Percentiles rank a stretch among this genome's conserved stretches.
phyloP scores from a whole-genome alignment of 2,329 filamentous ascomycete genomes.

The Didymella pinodella region DNA sequence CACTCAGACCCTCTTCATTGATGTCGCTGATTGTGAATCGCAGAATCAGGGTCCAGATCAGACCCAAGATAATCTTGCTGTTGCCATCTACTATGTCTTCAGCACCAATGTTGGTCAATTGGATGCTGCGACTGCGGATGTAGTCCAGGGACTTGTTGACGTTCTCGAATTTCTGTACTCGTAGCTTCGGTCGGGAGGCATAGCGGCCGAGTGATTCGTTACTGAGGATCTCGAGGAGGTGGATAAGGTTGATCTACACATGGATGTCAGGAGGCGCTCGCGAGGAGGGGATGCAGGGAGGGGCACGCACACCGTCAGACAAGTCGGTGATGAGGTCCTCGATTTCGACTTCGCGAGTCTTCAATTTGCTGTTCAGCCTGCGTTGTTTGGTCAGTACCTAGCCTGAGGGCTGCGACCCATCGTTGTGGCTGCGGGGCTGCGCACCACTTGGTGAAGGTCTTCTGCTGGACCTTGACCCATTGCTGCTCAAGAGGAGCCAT shows the following conservation, averaged over 20 bases:
- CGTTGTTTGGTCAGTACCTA: slow-evolving; percentile 34
- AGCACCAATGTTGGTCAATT: slow-evolving; percentile 98
- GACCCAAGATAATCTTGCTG: slow-evolving; percentile 92
- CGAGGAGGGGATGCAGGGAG: slow-evolving; percentile 19
- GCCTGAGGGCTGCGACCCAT: slow-evolving; percentile 11
- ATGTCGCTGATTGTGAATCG: slow-evolving; percentile 99
- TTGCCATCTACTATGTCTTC: slow-evolving; percentile 99
- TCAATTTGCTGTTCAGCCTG: slow-evolving; percentile 96
- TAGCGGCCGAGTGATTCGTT: slow-evolving; percentile 95
- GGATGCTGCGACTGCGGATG: slow-evolving; percentile 87
- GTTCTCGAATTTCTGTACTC: slow-evolving; percentile 97
- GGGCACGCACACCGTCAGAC: slow-evolving; percentile 82
- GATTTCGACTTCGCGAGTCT: slow-evolving; percentile 77
- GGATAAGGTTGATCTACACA: slow-evolving; percentile 85
- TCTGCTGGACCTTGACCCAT: slow-evolving; percentile 86
- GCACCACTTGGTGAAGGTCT: slow-evolving; percentile 98
- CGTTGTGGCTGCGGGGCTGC: slow-evolving; percentile 33
- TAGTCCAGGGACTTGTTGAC: slow-evolving; percentile 95
- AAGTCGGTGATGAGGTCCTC: slow-evolving; percentile 88
- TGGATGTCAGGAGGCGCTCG: slow-evolving; percentile 10
- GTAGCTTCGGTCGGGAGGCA: slow-evolving; percentile 93
- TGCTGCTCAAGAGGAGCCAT: slow-evolving; percentile 65
- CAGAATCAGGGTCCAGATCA: slow-evolving; percentile 98
- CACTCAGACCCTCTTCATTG: slow-evolving; percentile 96
- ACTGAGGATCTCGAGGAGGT: slow-evolving; percentile 95